Evolutionary conservation across 441 rosid genomes (phyloP).

Genomic region (Bocquillonia castaneifolia): DNA sequence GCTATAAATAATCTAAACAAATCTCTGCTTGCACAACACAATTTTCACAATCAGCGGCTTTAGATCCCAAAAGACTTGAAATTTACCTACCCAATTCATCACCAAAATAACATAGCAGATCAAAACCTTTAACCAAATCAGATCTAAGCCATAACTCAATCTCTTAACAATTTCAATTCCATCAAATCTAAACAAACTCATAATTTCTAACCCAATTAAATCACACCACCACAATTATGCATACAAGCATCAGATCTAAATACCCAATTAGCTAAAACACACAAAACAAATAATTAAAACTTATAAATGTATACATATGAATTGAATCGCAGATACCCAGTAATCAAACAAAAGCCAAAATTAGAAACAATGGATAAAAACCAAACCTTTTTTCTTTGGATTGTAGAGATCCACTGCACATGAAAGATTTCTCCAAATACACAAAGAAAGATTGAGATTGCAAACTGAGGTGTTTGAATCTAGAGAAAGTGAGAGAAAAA

Average conservation of each 20-base stretch:
- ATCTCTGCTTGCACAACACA: neutral
- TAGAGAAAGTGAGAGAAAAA: slow-evolving; percentile 20
- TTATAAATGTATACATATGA: too few species aligned
- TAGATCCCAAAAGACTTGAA: slow-evolving; percentile 4
- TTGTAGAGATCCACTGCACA: neutral
- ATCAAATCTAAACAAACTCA: slow-evolving; percentile 18
- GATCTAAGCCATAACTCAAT: neutral
- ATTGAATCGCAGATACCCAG: neutral
- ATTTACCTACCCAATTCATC: neutral
- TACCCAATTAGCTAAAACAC: slow-evolving; percentile 19
- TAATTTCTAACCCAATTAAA: neutral
- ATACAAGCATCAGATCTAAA: slow-evolving; percentile 28
- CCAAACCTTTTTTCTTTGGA: slow-evolving; percentile 38
- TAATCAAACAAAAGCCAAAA: neutral
- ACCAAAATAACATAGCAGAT: neutral
- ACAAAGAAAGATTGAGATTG: neutral
- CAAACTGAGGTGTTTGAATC: slow-evolving; percentile 31
- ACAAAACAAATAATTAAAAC: slow-evolving; percentile 10
- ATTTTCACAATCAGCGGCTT: neutral
- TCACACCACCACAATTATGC: neutral
- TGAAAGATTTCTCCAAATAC: neutral
- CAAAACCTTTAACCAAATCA: neutral
- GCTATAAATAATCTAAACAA: neutral
- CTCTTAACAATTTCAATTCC: slow-evolving; percentile 12
- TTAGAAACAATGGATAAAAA: slow-evolving; percentile 18